Conservation (phyloP, 345 rosid genomes). For the Psidium guajava region DNA sequence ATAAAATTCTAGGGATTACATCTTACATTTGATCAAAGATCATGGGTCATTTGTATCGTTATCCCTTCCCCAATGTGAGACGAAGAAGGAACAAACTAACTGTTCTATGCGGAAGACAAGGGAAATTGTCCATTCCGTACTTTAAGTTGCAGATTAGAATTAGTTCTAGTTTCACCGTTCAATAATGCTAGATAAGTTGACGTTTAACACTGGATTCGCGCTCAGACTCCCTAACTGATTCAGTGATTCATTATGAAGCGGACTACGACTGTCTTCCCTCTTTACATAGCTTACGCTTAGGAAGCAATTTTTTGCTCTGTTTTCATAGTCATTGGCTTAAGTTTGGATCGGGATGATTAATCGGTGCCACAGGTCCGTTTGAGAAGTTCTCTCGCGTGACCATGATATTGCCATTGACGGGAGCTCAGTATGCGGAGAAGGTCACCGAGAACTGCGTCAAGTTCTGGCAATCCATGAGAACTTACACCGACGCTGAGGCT, state of each 20-base stretch:
- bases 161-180: background rate
- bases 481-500: slow-evolving; percentile 64
- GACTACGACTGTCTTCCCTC: background rate
- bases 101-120: background rate
- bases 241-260: background rate
- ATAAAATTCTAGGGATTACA: no score
- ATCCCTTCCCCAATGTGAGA: background rate
- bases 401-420: slow-evolving; percentile 8
- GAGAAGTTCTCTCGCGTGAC: slow-evolving; percentile 8
- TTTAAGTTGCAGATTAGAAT: background rate
- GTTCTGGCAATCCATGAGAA: slow-evolving; percentile 57
- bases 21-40: no score
- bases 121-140: background rate
- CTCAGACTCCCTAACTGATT: background rate
- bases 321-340: background rate
- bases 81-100: background rate
- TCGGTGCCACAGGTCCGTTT: background rate
- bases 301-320: background rate
- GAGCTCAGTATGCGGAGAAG: slow-evolving; percentile 50
- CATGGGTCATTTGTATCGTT: no score
- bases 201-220: background rate
- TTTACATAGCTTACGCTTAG: background rate
- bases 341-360: background rate
- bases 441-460: slow-evolving; percentile 69
- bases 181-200: background rate